Evolutionary conservation across 2,329 filamentous ascomycete genomes (phyloP).

Genomic region (Dichotomopilus funicola): DNA sequence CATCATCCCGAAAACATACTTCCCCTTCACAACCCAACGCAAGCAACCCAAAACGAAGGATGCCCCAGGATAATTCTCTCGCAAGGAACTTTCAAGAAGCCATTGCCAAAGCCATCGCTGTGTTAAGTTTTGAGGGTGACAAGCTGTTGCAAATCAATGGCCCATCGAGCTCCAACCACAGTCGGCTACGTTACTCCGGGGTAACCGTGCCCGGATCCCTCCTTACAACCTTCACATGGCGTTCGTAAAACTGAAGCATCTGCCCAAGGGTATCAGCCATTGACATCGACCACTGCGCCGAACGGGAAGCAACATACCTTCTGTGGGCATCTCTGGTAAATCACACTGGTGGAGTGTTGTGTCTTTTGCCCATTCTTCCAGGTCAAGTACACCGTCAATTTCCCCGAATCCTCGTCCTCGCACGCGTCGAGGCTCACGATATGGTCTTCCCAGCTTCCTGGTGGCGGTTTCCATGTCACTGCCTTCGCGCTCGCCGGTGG

Average conservation of each 20-base stretch:
- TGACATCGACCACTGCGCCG: not conserved
- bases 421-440: conserved; percentile 66
- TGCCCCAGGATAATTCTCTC: too few species aligned
- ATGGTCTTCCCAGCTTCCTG: conserved; percentile 70
- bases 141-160: not conserved
- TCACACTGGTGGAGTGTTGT: conserved; percentile 59
- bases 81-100: too few species aligned
- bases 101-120: too few species aligned
- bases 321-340: conserved; percentile 73
- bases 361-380: conserved; percentile 72
- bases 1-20: too few species aligned
- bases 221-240: conserved; percentile 48
- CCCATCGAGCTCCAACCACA: not conserved
- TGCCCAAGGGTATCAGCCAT: conserved; percentile 26
- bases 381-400: conserved; percentile 60
- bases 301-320: conserved; percentile 44
- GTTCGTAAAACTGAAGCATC: conserved; percentile 57
- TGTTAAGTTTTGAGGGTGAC: too few species aligned
- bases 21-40: too few species aligned
- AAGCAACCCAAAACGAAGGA: too few species aligned
- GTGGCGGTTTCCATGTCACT: conserved; percentile 57
- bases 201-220: conserved; percentile 20
- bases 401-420: conserved; percentile 54
- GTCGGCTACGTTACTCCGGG: not conserved
- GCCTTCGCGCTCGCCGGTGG: conserved; percentile 40